These are phyloP conservation scores for Citrus medica DNA, from an alignment of 345 rosid species.

Conservation along the genomic window DNA sequence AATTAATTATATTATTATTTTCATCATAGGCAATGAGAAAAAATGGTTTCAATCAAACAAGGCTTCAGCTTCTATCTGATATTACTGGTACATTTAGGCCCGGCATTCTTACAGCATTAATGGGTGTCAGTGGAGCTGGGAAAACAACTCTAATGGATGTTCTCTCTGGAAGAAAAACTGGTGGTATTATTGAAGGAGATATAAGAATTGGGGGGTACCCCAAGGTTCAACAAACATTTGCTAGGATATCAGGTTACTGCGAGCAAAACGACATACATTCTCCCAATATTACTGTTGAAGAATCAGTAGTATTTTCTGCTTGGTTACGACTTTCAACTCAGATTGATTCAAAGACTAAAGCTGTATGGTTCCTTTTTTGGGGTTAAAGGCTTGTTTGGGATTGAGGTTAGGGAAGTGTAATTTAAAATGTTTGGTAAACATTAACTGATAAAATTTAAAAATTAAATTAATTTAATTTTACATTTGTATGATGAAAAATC, in stretches of 20 bases:
- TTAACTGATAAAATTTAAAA: fast-evolving
- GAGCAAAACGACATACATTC: conserved; percentile 17
- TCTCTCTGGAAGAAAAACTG: conserved; percentile 38
- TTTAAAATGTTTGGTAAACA: no score
- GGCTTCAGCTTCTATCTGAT: conserved; percentile 30
- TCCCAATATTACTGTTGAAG: conserved; percentile 16
- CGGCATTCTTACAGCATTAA: conserved; percentile 36
- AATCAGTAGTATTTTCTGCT: conserved; percentile 16
- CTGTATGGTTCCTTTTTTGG: background rate
- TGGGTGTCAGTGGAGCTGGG: conserved; percentile 48
- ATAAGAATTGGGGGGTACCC: conserved; percentile 37
- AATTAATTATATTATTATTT: background rate
- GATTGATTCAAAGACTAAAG: conserved; percentile 2
- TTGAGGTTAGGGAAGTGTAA: fast-evolving
- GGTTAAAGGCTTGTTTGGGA: no score
- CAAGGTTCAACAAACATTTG: conserved; percentile 18
- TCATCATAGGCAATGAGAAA: conserved; percentile 43
- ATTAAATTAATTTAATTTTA: no score
- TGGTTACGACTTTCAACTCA: conserved; percentile 8
- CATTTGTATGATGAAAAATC: fast-evolving
- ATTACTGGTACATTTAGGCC: conserved; percentile 40
- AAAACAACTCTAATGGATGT: conserved; percentile 45
- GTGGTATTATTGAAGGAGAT: conserved; percentile 34
- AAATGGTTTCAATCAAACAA: conserved; percentile 26
- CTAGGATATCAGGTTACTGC: conserved; percentile 15